Evolutionary conservation across 2,329 filamentous ascomycete genomes (phyloP), one percentile per base, ranked within the genome.

Genomic region (Curvularia hawaiiensis): DNA sequence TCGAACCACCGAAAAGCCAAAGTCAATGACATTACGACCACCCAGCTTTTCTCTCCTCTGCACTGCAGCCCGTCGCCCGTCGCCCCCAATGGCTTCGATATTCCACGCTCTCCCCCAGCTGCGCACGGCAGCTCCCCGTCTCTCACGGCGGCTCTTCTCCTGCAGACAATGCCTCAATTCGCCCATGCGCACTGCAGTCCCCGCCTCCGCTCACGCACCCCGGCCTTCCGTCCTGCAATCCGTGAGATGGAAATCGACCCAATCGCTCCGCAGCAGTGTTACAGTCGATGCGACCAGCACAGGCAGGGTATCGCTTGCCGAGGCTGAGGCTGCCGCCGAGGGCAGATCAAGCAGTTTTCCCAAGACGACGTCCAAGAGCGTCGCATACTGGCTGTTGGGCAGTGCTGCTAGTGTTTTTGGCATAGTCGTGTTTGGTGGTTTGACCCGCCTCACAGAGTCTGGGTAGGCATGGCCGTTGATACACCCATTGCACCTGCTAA

Each of bases 381-480:
- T 97, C 44, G 95, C 88, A 58, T 94, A 94, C 80, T 99, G 93
- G 93, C 85, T 99, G 45, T 80, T 99, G 54, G 94, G 88, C 46
- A 97, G 93, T 67, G 93, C 95, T 1, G 90, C 86, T 43, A 96
- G 92, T 75, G 95, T 98, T 51, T 99, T 98, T 78, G 95, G 95
- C 59, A 97, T 99, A 69, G 93, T 99, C 50, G 86, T 99, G 44
- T 96, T 96, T 77, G 95, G 95, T 56, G 95, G 95, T 6, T 82
- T 99, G 67, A 99, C 95, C 30, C 84, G 95, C 58, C 83, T 99
- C 66, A 99, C 95, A 4, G 95, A 99, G 79, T 99, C 95, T 65
- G 95, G 92, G 92, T 96, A 84, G 65, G 81, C 61, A 41, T 24
- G 33, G 46, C 20, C 28, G 11, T 14, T 26, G n/a, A 10, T 7